Evolutionary conservation across 2,329 filamentous ascomycete genomes (phyloP), one percentile per base, ranked within the genome.

Genomic region (Verticillium klebahnii): DNA sequence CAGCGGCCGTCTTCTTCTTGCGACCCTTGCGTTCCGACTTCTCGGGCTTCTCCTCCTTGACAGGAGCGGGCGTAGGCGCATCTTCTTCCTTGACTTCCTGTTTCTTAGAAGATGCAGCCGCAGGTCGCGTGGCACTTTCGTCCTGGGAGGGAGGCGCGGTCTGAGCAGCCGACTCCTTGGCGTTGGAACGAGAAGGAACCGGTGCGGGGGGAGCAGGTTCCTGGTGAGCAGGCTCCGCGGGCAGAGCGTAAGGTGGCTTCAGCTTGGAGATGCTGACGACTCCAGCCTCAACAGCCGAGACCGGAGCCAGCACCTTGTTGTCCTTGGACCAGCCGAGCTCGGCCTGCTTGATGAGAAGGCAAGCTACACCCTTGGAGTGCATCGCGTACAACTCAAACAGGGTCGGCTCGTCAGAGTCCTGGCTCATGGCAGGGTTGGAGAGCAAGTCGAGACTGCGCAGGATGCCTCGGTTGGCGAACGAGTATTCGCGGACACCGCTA

Each of bases 311-410:
- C 60, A 96, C 91, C 80, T 96, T 96, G 76, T 93, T 94, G 65
- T 97, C 92, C 68, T 87, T 86, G 68, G 89, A 90, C 93, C 93
- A 98, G 34, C 96, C 95, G 57, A 99, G 82, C 75, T 98, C 94
- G 59, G 89, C 86, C 72, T 94, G 92, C 74, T 90, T 94, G 73
- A 99, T 87, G 66, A 88, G 88, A 60, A 98, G 74, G 69, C 91
- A 94, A 19, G 93, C 93, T n/a, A 98, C 93, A 64, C 95, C 95
- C 78, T 93, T 96, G 12, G 95, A 97, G 75, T 99, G 94, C 89
- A 97, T 96, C 36, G 92, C 90, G 73, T 99, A 99, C 11, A 99
- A 83, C 78, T 99, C 95, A 70, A 99, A 98, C 15, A 97, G 78
- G 0, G 89, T 87, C 17, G 86, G 86, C 66, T 95, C 90, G 25